Conservation (phyloP, 208 protist genomes). For the Borovskyia barvae region DNA sequence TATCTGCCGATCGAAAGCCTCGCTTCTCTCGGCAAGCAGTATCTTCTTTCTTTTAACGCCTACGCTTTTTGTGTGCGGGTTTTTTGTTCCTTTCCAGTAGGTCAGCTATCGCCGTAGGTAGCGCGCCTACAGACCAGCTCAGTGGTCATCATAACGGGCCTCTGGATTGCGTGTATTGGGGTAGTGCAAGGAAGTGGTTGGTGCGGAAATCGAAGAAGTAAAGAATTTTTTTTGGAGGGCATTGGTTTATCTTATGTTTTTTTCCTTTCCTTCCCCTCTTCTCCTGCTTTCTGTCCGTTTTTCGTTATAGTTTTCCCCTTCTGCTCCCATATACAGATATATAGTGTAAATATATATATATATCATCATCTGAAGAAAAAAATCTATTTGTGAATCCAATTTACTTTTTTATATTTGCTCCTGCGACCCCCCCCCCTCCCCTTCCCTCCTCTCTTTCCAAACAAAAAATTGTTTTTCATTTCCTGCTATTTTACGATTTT, state of each 20-base stretch:
- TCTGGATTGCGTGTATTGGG: too few relatives aligned
- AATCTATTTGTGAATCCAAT: not conserved
- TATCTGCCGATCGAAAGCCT: too few relatives aligned
- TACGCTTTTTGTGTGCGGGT: not conserved
- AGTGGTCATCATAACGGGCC: too few relatives aligned
- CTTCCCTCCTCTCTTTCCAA: too few relatives aligned
- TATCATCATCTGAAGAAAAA: not conserved
- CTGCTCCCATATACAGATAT: not conserved
- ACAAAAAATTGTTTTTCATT: too few relatives aligned
- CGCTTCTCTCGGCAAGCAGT: too few relatives aligned
- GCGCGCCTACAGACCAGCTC: too few relatives aligned
- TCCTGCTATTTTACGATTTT: too few relatives aligned
- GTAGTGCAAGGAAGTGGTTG: too few relatives aligned
- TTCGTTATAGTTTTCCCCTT: not conserved
- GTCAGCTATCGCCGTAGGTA: too few relatives aligned
- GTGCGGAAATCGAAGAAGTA: not conserved
- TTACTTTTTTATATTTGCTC: not conserved
- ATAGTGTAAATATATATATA: not conserved
- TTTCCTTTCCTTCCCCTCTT: conserved; percentile 11
- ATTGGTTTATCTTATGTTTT: conserved; percentile 6
- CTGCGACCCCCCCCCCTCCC: not conserved
- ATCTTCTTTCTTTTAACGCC: too few relatives aligned
- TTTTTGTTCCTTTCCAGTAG: too few relatives aligned
- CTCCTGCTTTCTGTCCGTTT: not conserved
- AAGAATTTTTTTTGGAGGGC: not conserved